Evolutionary conservation across 805 yeast genomes (phyloP), one percentile per base, ranked within the genome.

Genomic region (Ogataea methanolica): DNA sequence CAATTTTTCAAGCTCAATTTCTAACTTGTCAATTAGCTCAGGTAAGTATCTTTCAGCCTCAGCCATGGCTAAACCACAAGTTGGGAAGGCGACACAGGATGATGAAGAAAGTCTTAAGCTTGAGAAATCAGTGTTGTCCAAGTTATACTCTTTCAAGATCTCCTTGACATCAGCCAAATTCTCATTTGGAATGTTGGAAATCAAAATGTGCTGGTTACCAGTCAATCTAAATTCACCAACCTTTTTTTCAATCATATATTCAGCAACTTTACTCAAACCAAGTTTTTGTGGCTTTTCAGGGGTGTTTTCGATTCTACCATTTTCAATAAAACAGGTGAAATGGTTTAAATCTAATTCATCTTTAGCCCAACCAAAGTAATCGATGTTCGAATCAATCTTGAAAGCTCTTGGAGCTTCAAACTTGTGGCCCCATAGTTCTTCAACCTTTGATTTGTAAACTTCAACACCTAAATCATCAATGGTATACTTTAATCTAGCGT

Each of bases 1-100:
- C 55, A 83, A 82, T 62, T 90, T 96, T 69, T 92, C 97, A 49
- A 92, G 74, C 19, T 89, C 82, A n/a, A 73, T 79, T 68, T 92
- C 98, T 50, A 92, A 71, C 70, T 90, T 88, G 53, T 84, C 68
- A 56, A 92, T 79, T 59, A 92, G 76, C 43, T 76, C 83, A 8
- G 98, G 98, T 60, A 92, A 75, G 65, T 83, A 85, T 65, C 98
- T 83, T 73, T 92, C 98, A 46, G 96, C 85, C 72, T 92, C 98
- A 33, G 98, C 98, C 97, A 92, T 90, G 17, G 98, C 98, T 62
- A 92, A 79, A 57, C 98, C 98, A 80, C 98, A 92, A 1, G 98
- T 92, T 57, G 98, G 98, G 79, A 92, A 83, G 2, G 97, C 97
- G 49, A 92, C 98, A 79, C 98, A 92, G 0, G 98, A 96, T 23